These are phyloP conservation scores for Phytophthora agathidicida DNA, from an alignment of 352 stramenopile genomes.

Conservation along the genomic window DNA sequence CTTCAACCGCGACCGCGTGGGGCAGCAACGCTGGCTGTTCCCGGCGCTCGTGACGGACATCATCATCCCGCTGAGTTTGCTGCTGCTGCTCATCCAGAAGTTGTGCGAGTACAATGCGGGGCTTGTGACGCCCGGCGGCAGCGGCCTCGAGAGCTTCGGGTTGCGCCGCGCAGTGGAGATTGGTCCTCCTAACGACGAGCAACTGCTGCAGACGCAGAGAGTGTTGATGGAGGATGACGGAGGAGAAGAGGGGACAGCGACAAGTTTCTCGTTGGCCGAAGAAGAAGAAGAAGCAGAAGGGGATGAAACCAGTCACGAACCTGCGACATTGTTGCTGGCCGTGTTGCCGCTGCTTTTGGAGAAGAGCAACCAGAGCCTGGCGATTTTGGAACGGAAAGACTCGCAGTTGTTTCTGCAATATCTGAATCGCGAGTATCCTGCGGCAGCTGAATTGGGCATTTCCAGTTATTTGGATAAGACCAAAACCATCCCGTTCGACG, in stretches of 20 bases:
- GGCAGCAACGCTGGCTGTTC: conserved; percentile 60
- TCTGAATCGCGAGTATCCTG: conserved; percentile 51
- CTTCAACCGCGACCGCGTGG: conserved; percentile 53
- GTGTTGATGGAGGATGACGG: neutral
- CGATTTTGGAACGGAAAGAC: conserved; percentile 59
- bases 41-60: conserved; percentile 75
- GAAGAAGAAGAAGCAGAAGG: conserved; percentile 6
- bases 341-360: conserved; percentile 62
- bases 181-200: too few relatives aligned
- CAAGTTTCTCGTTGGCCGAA: too few relatives aligned
- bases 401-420: conserved; percentile 52
- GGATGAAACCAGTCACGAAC: conserved; percentile 22
- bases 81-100: conserved; percentile 64
- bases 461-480: conserved; percentile 38
- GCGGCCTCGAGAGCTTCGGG: neutral
- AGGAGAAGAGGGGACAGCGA: too few relatives aligned
- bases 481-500: conserved; percentile 49
- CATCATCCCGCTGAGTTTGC: conserved; percentile 58
- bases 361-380: conserved; percentile 61
- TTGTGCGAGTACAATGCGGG: conserved; percentile 64
- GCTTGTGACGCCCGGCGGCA: conserved; percentile 23
- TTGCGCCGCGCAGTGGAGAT: conserved; percentile 3
- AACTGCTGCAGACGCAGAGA: conserved; percentile 14
- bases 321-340: conserved; percentile 47
- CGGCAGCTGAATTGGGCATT: conserved; percentile 52